A percentile compares a stretch with the other conserved stretches of the same genome.
Evolutionary conservation across 306 rosid species (phyloP).

Genomic region (Cyclanthera cordifolia): DNA sequence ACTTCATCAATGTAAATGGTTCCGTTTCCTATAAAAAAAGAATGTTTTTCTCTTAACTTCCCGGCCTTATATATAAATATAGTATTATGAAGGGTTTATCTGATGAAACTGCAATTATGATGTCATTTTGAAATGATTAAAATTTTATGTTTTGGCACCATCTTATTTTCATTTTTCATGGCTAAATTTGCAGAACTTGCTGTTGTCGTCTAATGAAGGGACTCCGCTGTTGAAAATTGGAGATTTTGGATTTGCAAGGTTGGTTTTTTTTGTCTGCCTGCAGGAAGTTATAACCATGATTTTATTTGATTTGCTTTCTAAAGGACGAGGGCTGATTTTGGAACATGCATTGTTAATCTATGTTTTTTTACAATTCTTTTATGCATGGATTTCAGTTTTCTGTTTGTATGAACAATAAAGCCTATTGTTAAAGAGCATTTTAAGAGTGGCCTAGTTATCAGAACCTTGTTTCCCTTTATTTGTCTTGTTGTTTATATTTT

Average conservation of each 20-base stretch:
- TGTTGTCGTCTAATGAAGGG: constrained; percentile 39
- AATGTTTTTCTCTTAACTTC: too few species aligned
- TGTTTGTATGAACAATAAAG: not conserved
- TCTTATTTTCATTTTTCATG: not conserved
- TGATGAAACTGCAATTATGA: constrained; percentile 5
- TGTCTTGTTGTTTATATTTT: not conserved
- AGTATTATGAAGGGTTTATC: not conserved
- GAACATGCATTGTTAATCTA: not conserved
- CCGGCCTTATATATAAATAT: too few species aligned
- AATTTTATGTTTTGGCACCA: not conserved
- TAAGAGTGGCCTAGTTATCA: not conserved
- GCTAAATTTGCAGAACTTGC: constrained; percentile 66
- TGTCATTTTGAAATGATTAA: constrained; percentile 2
- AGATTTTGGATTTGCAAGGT: constrained; percentile 99
- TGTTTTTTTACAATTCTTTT: not conserved
- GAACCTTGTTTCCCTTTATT: not conserved
- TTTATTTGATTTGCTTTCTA: constrained; percentile 2
- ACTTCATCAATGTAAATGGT: too few species aligned
- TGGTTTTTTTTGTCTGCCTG: not conserved
- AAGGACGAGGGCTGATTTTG: not conserved
- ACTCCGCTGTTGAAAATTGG: constrained; percentile 71
- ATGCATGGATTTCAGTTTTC: not conserved
- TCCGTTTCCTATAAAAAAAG: too few species aligned
- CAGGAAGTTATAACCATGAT: not conserved
- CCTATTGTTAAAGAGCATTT: not conserved